Conservation (phyloP, 169 alveolate genomes). For the Eimeria praecox region DNA sequence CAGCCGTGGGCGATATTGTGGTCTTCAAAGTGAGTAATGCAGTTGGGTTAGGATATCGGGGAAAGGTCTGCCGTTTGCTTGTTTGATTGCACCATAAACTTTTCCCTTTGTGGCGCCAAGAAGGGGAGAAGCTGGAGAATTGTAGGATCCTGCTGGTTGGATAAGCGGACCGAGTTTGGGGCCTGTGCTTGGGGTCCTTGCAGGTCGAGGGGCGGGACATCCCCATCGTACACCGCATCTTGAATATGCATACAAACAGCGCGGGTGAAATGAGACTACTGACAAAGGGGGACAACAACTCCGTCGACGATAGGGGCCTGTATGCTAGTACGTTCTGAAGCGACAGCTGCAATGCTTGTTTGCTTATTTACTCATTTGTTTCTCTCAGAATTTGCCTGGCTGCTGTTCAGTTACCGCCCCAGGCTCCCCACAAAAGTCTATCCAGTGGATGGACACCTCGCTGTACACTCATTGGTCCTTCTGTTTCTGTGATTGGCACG, state of each 20-base stretch:
- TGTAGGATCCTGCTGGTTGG: background rate
- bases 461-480: background rate
- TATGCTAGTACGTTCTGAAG: slow-evolving; percentile 82
- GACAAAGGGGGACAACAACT: slow-evolving; percentile 98
- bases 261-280: slow-evolving; percentile 90
- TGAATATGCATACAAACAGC: slow-evolving; percentile 87
- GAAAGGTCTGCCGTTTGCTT: background rate
- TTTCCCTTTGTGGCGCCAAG: background rate
- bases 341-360: background rate
- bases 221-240: slow-evolving; percentile 97
- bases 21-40: slow-evolving; percentile 78
- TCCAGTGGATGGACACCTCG: background rate
- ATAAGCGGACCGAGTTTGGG: background rate
- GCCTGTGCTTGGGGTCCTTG: slow-evolving; percentile 37
- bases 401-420: background rate
- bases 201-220: slow-evolving; percentile 93
- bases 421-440: background rate
- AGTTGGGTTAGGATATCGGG: background rate
- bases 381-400: background rate
- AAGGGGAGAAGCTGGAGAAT: background rate
- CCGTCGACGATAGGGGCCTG: slow-evolving; percentile 96
- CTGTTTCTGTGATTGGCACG: background rate
- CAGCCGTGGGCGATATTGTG: slow-evolving; percentile 81
- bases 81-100: background rate
- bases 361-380: background rate